Conservation (phyloP, 2,329 filamentous ascomycete genomes). For the Daldinia sp. region DNA sequence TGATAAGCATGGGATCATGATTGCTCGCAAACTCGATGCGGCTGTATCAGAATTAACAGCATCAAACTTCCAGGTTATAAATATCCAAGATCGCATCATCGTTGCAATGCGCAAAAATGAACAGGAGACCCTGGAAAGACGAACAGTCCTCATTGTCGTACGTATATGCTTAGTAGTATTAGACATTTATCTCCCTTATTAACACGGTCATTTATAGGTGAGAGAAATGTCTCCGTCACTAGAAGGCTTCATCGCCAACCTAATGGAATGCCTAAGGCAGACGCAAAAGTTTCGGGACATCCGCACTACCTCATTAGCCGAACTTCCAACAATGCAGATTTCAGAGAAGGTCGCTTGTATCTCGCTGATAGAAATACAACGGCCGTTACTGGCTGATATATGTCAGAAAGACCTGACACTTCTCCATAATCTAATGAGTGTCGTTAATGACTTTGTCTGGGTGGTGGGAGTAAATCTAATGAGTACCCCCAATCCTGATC, state of each 20-base stretch:
- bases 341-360: background rate
- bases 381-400: background rate
- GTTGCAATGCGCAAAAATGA: background rate
- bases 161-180: background rate
- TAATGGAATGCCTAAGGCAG: background rate
- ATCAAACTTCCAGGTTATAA: background rate
- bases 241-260: background rate
- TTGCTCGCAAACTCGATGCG: background rate
- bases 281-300: background rate
- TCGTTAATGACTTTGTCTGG: background rate
- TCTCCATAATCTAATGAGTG: background rate
- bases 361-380: conserved; percentile 5
- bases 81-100: background rate
- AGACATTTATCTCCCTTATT: background rate
- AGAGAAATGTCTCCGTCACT: background rate
- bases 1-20: background rate
- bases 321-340: background rate
- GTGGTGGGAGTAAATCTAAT: background rate
- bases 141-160: background rate
- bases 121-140: background rate
- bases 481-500: background rate
- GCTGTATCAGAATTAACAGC: background rate
- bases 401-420: background rate
- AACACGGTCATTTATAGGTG: background rate
- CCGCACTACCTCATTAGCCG: background rate